Evolutionary conservation across 2,329 filamentous ascomycete genomes (phyloP), one percentile per base, ranked within the genome.

Genomic region (Cercospora brassicicola): DNA sequence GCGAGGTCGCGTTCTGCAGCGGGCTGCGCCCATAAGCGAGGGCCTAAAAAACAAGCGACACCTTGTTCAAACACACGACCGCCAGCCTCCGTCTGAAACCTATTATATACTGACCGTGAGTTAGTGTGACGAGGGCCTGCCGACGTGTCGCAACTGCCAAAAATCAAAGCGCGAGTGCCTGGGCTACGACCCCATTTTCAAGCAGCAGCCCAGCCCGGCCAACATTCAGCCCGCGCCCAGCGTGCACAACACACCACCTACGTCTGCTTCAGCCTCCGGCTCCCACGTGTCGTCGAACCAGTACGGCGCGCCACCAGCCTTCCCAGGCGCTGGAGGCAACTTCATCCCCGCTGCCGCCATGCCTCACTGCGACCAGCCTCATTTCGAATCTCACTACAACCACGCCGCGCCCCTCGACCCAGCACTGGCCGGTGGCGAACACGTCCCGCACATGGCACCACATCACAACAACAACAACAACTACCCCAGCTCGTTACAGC

Each of bases 61-160:
- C 64, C 64, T 66, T 69, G 59, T 69, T 60, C 65, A 26, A 36
- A 20, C 53, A 56, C 48, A 64, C 62, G 48, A 64, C 62, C 65
- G 60, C 61, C 30, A 64, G 45, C 53, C 53, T 57, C 53, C 53
- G 53, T 33, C 53, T 57, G 48, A 53, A 26, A 56, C 53, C 28
- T 18, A 28, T 56, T 10, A 36, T 67, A 36, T 45, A 48, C 51
- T 57, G 48, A 42, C 65, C 39, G 23, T 15, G 33, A 5, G 71
- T 70, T 79, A 97, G 95, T 99, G 95, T 83, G 95, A 98, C 87
- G 95, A 99, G 85, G 89, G 89, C 69, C 93, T 97, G 80, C 95
- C 95, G 23, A 89, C 90, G 68, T 99, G 95, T 84, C 90, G 93
- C 82, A 93, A 95, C 78, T 95, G 92, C 82, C 90, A 90, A 77